A percentile compares a stretch with the other conserved stretches of the same genome.
phyloP scores from a whole-genome alignment of 495 filamentous ascomycete species.

The Podospora fimiseda region DNA sequence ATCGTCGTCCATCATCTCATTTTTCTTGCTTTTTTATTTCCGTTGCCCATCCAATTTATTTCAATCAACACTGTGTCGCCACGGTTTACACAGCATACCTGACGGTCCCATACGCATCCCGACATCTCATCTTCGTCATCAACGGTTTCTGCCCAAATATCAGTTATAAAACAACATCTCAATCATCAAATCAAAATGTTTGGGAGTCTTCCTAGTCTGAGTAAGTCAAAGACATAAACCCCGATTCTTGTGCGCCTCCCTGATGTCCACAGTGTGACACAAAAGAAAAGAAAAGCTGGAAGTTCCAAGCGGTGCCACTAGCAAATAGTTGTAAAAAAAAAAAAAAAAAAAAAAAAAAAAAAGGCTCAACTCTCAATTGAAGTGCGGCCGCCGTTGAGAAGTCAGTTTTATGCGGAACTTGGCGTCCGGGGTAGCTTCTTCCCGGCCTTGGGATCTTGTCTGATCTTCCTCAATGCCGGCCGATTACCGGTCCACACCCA shows the following conservation, averaged over 20 bases:
- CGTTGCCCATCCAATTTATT: neutral
- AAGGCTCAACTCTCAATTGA: too few relatives aligned
- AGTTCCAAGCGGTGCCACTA: neutral
- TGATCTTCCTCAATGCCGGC: slow-evolving; percentile 18
- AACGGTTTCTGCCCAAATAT: neutral
- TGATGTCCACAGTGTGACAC: neutral
- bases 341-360: too few relatives aligned
- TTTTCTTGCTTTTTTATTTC: neutral
- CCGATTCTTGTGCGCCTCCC: neutral
- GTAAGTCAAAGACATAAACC: slow-evolving; percentile 21
- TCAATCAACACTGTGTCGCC: too few relatives aligned
- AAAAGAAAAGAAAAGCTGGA: neutral
- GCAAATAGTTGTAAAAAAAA: too few relatives aligned
- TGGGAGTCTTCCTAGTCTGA: slow-evolving; percentile 26
- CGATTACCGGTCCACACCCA: slow-evolving; percentile 1
- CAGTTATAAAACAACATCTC: neutral
- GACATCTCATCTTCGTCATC: neutral
- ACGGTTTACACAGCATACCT: neutral
- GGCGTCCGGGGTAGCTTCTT: slow-evolving; percentile 1
- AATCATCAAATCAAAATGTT: slow-evolving; percentile 23
- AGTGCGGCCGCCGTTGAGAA: too few relatives aligned
- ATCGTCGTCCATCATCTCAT: neutral
- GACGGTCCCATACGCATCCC: too few relatives aligned
- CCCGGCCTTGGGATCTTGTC: slow-evolving; percentile 9
- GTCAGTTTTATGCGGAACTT: slow-evolving; percentile 11